A percentile compares a stretch with the other conserved stretches of the same genome.
phyloP scores from a whole-genome alignment of 2,329 filamentous ascomycete species.

The Passalora sequoiae region DNA sequence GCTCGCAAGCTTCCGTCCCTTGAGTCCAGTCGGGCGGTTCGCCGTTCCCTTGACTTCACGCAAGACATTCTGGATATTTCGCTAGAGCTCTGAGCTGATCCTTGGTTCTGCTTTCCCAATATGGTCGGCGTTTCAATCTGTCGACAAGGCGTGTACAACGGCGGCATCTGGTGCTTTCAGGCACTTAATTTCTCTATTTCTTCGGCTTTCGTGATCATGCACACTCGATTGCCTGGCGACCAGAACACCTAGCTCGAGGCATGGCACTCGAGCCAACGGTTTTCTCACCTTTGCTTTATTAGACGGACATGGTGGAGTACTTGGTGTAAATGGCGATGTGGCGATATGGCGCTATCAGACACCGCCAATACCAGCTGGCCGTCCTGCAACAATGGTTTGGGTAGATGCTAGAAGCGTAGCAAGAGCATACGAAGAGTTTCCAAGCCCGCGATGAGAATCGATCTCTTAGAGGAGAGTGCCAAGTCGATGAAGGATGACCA shows the following conservation, averaged over 20 bases:
- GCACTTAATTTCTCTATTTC: conserved; percentile 1
- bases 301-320: conserved; percentile 10
- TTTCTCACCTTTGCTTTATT: conserved; percentile 6
- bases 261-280: not conserved
- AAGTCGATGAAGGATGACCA: no score
- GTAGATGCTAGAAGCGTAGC: conserved; percentile 3
- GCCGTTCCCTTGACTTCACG: conserved; percentile 16
- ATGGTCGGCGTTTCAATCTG: conserved; percentile 16
- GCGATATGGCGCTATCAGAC: not conserved
- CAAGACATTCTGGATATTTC: conserved; percentile 12
- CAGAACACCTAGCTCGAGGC: conserved; percentile 3
- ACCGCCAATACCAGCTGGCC: conserved; percentile 4
- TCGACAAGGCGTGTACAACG: conserved; percentile 8
- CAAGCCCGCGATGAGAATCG: no score
- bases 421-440: conserved; percentile 5
- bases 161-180: conserved; percentile 2
- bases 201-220: conserved; percentile 6
- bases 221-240: not conserved
- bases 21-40: conserved; percentile 8
- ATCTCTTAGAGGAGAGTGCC: no score
- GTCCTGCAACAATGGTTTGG: conserved; percentile 1
- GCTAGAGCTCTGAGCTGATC: conserved; percentile 10
- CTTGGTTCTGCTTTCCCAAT: conserved; percentile 1
- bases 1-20: conserved; percentile 7
- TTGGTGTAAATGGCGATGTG: conserved; percentile 2